Evolutionary conservation across 441 rosid genomes (phyloP).

Genomic region (Oxalis stricta): DNA sequence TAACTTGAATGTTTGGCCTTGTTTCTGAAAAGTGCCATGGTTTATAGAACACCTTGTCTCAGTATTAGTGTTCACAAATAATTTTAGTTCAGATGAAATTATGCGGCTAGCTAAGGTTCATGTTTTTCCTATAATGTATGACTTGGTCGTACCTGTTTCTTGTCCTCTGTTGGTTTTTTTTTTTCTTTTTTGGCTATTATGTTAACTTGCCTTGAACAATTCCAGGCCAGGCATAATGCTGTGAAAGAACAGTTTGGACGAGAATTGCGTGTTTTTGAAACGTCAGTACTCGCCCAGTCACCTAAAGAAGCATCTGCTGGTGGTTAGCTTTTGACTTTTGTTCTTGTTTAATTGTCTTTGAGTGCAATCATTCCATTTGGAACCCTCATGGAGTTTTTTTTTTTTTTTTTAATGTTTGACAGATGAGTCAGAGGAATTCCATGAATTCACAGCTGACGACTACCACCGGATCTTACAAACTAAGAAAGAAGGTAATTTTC

Average conservation of each 20-base stretch:
- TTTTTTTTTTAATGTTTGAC: slow-evolving; percentile 11
- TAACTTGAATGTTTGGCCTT: too few relatives aligned
- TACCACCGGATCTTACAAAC: slow-evolving; percentile 38
- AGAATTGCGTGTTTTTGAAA: slow-evolving; percentile 69
- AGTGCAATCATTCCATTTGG: neutral
- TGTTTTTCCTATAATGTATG: too few relatives aligned
- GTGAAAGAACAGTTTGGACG: slow-evolving; percentile 58
- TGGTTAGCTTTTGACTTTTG: slow-evolving; percentile 14
- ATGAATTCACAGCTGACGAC: slow-evolving; percentile 76
- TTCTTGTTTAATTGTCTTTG: neutral
- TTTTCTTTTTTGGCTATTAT: neutral
- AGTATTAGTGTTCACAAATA: too few relatives aligned
- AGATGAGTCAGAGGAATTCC: slow-evolving; percentile 71
- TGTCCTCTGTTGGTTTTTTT: neutral
- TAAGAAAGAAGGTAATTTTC: slow-evolving; percentile 51
- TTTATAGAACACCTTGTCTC: too few relatives aligned
- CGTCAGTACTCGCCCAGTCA: slow-evolving; percentile 25
- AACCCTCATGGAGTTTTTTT: neutral
- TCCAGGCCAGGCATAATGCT: slow-evolving; percentile 48
- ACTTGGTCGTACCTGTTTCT: too few relatives aligned
- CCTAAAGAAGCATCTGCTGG: slow-evolving; percentile 24
- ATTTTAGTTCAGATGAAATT: too few relatives aligned
- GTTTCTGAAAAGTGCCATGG: too few relatives aligned
- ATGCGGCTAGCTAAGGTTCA: too few relatives aligned
- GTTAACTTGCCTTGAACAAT: slow-evolving; percentile 4